Evolutionary conservation across 306 rosid genomes (phyloP), one percentile per base, ranked within the genome.

Genomic region (Chamaecrista fasciculata): DNA sequence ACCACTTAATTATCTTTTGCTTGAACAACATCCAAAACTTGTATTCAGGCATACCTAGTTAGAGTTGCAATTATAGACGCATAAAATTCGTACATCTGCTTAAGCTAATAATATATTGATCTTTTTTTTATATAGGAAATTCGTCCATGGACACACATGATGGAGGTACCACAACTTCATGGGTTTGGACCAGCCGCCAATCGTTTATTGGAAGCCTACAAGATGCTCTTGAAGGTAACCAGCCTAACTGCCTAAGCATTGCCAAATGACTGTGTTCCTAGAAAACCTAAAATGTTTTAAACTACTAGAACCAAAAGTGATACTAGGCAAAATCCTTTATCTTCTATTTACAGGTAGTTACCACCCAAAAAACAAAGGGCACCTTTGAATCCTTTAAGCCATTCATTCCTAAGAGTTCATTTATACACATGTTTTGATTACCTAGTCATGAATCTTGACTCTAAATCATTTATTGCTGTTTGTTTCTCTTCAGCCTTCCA

Each of bases 91-190:
- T 23, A 23, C 40, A 39, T 46, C 47, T 26, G 24, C 16, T 39
- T 56, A 66, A 76, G 62, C 57, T 69, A 21, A 25, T 25, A 8
- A 5, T 14, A 50, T 8, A 12, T 49, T 34, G n/a, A 5, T 46
- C 21, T 49, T 62, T 65, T 69, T 64, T 65, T 69, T 64, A 51
- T 59, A 49, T 70, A 93, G 98, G 98, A 93, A 85, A 93, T 93
- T 71, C 98, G 94, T 57, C 98, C 98, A n/a, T 88, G 98, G 98
- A 90, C 97, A 34, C 98, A 93, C 82, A 93, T 93, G 98, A 93
- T 93, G 98, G 98, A 93, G 87, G 98, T 90, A 70, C 98, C 98
- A 47, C 98, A 93, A 73, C 97, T 93, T 64, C 98, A 93, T 76
- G 96, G 98, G 66, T 93, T 93, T 64, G 97, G 98, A 59, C 97